Evolutionary conservation across 2,329 filamentous ascomycete species (phyloP), one percentile per base, ranked within the genome.

Genomic region (Saccharata proteae): DNA sequence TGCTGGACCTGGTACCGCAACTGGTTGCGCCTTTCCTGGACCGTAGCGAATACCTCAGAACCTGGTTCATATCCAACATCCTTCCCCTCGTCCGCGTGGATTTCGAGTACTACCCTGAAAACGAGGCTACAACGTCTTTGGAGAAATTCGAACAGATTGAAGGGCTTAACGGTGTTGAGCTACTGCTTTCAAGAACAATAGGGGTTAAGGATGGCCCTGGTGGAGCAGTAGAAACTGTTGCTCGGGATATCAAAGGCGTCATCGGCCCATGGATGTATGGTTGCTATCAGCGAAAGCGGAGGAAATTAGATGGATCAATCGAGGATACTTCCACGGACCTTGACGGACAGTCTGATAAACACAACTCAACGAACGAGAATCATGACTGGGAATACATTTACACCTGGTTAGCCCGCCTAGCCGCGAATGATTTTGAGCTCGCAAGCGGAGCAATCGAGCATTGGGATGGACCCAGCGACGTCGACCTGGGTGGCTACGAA

Each of bases 221-320:
- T n/a, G n/a, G n/a, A n/a, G 11, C 11, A 52, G 32, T 34, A 38
- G 36, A 43, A 29, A 15, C 24, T 5, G 11, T 15, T 24, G 74
- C 71, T 1, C 68, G 78, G 35, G 79, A 85, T 46, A 47, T 86
- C 34, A 70, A 71, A 39, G 71, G 75, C 0, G 48, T 86, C 21
- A 58, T 86, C 29, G 76, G 74, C 0, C 80, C 81, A 2, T 88
- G 80, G 80, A 59, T 85, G 29, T 74, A 79, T 44, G 74, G 73
- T 26, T 64, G 74, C 30, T 64, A 56, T 13, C 69, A 76, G 32
- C 75, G 77, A 61, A 68, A 66, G 37, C 50, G 56, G 39, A 56
- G 49, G 35, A 68, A 58, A 40, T 46, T 68, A 10, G 57, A 58
- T 30, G 34, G 28, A 11, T 19, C 13, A 8, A 30, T 7, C 12